These are phyloP conservation scores for Phanerodontia chrysosporium DNA, from an alignment of 768 basidiomycete species.

Conservation along the genomic window DNA sequence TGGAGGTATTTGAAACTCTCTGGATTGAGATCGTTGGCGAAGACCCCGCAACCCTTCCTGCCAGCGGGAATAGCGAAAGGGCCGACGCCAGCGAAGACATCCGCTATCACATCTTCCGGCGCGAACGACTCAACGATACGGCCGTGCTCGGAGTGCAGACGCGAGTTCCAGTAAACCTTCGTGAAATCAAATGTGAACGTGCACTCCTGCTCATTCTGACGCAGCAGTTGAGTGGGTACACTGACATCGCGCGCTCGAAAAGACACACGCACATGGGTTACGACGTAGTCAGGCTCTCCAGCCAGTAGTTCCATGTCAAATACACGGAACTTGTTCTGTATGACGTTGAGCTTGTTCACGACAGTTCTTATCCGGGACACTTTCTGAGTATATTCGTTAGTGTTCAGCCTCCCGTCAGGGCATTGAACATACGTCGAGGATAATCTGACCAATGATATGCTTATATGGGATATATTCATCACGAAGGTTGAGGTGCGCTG, in stretches of 20 bases:
- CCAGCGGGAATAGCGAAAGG: constrained; percentile 94
- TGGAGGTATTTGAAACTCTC: constrained; percentile 73
- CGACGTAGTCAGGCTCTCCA: constrained; percentile 81
- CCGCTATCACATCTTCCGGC: constrained; percentile 77
- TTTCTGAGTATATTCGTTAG: constrained; percentile 56
- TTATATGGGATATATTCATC: constrained; percentile 91
- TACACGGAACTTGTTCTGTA: constrained; percentile 82
- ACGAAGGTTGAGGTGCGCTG: constrained; percentile 90
- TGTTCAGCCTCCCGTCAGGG: not conserved
- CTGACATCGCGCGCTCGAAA: not conserved
- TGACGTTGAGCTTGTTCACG: constrained; percentile 90
- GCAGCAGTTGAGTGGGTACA: not conserved
- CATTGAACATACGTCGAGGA: constrained; percentile 69
- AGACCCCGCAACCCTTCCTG: constrained; percentile 83
- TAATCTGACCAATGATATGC: constrained; percentile 84
- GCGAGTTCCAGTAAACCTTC: constrained; percentile 97
- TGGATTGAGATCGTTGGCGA: constrained; percentile 95
- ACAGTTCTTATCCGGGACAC: constrained; percentile 79
- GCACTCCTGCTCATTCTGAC: constrained; percentile 80
- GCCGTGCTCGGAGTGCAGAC: constrained; percentile 87
- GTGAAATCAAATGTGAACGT: constrained; percentile 92
- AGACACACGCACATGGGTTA: constrained; percentile 66
- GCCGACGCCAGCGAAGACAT: constrained; percentile 96
- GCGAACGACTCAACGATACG: constrained; percentile 74
- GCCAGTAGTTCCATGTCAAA: constrained; percentile 97